Conservation (phyloP, 768 basidiomycete species). For the Calvatia gigantea region DNA sequence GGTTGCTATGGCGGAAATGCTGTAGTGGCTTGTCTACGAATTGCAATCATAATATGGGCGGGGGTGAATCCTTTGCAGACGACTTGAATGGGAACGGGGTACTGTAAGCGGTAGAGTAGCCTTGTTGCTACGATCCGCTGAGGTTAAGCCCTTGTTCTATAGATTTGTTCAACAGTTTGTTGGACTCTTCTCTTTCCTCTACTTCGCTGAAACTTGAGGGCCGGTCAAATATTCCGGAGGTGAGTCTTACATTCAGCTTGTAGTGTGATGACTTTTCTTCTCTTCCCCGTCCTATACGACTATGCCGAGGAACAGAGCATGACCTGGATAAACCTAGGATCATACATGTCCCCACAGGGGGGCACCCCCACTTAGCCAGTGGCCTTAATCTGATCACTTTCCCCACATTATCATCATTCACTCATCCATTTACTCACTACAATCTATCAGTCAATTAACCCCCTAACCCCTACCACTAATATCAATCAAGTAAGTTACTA, state of each 20-base stretch:
- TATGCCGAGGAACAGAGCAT: constrained; percentile 78
- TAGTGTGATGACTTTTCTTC: constrained; percentile 70
- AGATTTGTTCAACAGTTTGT: constrained; percentile 59
- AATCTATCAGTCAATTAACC: no score
- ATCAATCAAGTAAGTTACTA: no score
- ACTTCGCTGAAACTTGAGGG: constrained; percentile 34
- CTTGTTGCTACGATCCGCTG: constrained; percentile 77
- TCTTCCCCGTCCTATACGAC: constrained; percentile 93
- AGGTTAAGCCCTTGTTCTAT: constrained; percentile 72
- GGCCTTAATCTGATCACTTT: constrained; percentile 79
- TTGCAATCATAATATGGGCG: constrained; percentile 64
- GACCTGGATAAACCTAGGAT: constrained; percentile 50
- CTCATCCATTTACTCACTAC: no score
- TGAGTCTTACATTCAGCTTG: constrained; percentile 8
- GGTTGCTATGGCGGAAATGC: constrained; percentile 52
- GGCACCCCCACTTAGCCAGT: constrained; percentile 77
- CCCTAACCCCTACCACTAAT: no score
- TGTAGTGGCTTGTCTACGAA: constrained; percentile 46
- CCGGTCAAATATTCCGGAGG: constrained; percentile 27
- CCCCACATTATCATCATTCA: neutral
- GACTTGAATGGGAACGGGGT: constrained; percentile 74
- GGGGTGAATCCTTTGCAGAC: constrained; percentile 78
- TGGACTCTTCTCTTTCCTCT: constrained; percentile 38
- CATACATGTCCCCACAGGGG: constrained; percentile 42
- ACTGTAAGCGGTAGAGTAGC: constrained; percentile 77